Conservation (phyloP, 495 filamentous ascomycete species). For the Pyrenula massariospora region DNA sequence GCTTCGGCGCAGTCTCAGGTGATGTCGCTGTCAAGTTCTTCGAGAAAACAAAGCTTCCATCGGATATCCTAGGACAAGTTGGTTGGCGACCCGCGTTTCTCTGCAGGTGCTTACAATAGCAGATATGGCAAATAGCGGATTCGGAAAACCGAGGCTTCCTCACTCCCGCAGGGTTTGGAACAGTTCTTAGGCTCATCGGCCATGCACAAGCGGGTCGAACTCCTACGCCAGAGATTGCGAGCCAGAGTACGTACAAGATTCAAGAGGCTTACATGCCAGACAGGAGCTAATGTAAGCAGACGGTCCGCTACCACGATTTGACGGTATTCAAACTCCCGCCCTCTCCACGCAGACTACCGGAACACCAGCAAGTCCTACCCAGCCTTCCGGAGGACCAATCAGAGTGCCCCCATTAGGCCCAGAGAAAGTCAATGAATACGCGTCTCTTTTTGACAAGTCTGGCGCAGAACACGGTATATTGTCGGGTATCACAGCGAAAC, state of each 20-base stretch:
- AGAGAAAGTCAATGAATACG: slow-evolving; percentile 81
- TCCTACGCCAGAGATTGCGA: slow-evolving; percentile 66
- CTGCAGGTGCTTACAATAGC: slow-evolving; percentile 1
- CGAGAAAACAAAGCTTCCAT: slow-evolving; percentile 82
- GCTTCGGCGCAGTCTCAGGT: slow-evolving; percentile 86
- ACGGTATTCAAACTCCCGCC: slow-evolving; percentile 44
- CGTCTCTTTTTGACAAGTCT: slow-evolving; percentile 76
- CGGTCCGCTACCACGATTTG: slow-evolving; percentile 85
- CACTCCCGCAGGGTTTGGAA: slow-evolving; percentile 79
- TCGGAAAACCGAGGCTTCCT: slow-evolving; percentile 89
- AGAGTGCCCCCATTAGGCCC: slow-evolving; percentile 82
- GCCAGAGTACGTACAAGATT: slow-evolving; percentile 33
- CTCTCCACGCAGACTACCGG: slow-evolving; percentile 20
- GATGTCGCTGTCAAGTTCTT: slow-evolving; percentile 97
- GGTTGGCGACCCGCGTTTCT: slow-evolving; percentile 10
- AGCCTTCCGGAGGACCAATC: slow-evolving; percentile 60
- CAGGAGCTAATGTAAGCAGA: slow-evolving; percentile 31
- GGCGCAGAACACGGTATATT: slow-evolving; percentile 67
- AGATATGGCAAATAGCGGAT: slow-evolving; percentile 99
- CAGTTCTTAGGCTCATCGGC: slow-evolving; percentile 86
- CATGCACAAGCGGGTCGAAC: slow-evolving; percentile 81
- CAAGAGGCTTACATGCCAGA: neutral
- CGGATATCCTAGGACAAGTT: slow-evolving; percentile 82
- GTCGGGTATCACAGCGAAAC: slow-evolving; percentile 72
- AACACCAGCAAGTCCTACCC: slow-evolving; percentile 40